phyloP scores from a whole-genome alignment of 768 basidiomycete species.

The Mycena epipterygia region DNA sequence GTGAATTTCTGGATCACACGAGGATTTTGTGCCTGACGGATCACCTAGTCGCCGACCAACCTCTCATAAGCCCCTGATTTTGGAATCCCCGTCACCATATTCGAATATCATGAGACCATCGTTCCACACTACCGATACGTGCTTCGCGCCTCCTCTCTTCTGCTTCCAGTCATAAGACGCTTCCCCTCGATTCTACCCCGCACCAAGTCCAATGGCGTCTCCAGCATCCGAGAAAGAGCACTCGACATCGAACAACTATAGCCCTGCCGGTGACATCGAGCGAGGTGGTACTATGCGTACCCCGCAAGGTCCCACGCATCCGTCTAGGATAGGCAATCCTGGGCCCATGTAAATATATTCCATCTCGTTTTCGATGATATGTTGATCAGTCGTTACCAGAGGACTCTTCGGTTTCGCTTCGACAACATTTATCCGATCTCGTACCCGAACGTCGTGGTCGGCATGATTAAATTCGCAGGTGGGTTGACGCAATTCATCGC shows the following conservation, averaged over 20 bases:
- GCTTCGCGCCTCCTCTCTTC: conserved; percentile 5
- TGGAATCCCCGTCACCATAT: too few species aligned
- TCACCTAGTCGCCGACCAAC: too few species aligned
- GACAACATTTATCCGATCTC: conserved; percentile 73
- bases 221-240: background rate
- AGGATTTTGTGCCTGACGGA: too few species aligned
- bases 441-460: conserved; percentile 74
- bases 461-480: conserved; percentile 82
- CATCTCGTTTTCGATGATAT: background rate
- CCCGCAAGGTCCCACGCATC: conserved; percentile 7
- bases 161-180: conserved; percentile 9
- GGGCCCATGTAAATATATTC: conserved; percentile 11
- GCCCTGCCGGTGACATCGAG: conserved; percentile 1
- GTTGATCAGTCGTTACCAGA: background rate
- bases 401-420: conserved; percentile 60
- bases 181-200: background rate
- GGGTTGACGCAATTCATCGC: conserved; percentile 86
- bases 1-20: too few species aligned
- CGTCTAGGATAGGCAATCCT: conserved; percentile 21
- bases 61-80: too few species aligned
- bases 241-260: conserved; percentile 9
- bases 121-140: conserved; percentile 1
- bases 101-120: too few species aligned
- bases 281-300: too few species aligned
- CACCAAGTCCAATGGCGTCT: conserved; percentile 1